phyloP scores from a whole-genome alignment of 257 asterid genomes.

The Cynanchum wilfordii region DNA sequence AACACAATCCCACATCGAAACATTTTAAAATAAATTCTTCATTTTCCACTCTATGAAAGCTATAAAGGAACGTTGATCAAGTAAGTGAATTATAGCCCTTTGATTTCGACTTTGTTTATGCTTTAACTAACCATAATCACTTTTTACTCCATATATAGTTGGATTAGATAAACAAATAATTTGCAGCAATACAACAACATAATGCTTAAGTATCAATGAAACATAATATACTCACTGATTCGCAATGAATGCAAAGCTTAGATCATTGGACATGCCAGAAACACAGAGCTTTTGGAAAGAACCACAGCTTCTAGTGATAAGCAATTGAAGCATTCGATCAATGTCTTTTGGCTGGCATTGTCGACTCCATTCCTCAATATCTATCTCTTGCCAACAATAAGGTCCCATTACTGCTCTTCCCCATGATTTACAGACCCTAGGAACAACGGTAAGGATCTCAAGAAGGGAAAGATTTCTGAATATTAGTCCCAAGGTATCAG shows the following conservation, averaged over 20 bases:
- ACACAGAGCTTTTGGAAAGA: slow-evolving; percentile 60
- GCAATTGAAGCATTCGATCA: slow-evolving; percentile 59
- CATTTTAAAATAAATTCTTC: too few relatives aligned
- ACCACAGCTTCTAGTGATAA: slow-evolving; percentile 62
- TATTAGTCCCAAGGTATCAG: slow-evolving; percentile 81
- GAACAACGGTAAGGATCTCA: slow-evolving; percentile 70
- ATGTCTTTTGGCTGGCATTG: slow-evolving; percentile 35
- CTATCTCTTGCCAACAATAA: slow-evolving; percentile 91
- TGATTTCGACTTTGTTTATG: too few relatives aligned
- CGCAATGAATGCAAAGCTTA: slow-evolving; percentile 46
- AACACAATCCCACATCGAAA: too few relatives aligned
- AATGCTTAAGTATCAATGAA: not conserved
- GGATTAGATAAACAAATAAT: too few relatives aligned
- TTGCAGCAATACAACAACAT: too few relatives aligned
- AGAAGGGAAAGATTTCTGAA: slow-evolving; percentile 61
- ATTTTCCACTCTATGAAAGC: too few relatives aligned
- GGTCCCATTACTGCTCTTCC: slow-evolving; percentile 60
- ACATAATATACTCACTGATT: slow-evolving; percentile 50
- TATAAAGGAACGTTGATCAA: too few relatives aligned
- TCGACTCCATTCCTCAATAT: slow-evolving; percentile 84
- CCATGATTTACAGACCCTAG: slow-evolving; percentile 90
- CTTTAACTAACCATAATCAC: too few relatives aligned
- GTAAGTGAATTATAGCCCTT: too few relatives aligned
- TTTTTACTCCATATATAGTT: too few relatives aligned
- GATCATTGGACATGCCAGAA: slow-evolving; percentile 51